These are phyloP conservation scores for Aspergillus nanangensis DNA, from an alignment of 495 filamentous ascomycete genomes.

Conservation along the genomic window DNA sequence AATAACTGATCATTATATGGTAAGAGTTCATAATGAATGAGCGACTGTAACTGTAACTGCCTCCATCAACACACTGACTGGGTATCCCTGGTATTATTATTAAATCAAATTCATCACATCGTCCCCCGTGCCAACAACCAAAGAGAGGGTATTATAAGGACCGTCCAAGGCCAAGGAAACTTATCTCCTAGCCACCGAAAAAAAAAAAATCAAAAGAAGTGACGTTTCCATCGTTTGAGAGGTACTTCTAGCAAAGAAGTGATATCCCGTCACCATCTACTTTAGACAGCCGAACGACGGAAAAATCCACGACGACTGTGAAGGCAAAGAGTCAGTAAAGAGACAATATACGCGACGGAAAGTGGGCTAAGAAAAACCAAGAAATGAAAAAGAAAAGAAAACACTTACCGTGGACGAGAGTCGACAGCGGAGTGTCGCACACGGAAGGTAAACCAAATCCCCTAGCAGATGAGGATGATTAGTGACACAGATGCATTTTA, in stretches of 20 bases:
- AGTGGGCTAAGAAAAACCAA: background rate
- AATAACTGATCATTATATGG: too few species aligned
- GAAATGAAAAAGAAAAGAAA: background rate
- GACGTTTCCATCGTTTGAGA: too few species aligned
- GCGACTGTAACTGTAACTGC: too few species aligned
- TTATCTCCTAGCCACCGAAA: too few species aligned
- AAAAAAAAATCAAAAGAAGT: too few species aligned
- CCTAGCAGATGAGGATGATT: too few species aligned
- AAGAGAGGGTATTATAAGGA: background rate
- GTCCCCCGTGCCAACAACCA: constrained; percentile 3
- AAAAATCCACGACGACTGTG: constrained; percentile 7
- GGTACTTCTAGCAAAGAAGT: too few species aligned
- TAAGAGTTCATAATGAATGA: too few species aligned
- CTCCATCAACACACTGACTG: constrained; percentile 9
- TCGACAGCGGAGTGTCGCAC: constrained; percentile 14
- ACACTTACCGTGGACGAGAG: constrained; percentile 3
- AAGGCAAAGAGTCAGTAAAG: background rate
- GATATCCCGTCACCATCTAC: too few species aligned
- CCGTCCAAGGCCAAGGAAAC: background rate
- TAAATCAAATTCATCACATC: constrained; percentile 6
- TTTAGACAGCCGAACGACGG: constrained; percentile 11
- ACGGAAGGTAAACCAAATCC: constrained; percentile 43
- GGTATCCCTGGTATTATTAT: constrained; percentile 10
- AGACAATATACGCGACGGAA: background rate
- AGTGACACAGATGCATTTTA: background rate